A percentile compares a stretch with the other conserved stretches of the same genome.
Evolutionary conservation across 1,139 yeast species (phyloP).

Genomic region (Martiniozyma asiatica): DNA sequence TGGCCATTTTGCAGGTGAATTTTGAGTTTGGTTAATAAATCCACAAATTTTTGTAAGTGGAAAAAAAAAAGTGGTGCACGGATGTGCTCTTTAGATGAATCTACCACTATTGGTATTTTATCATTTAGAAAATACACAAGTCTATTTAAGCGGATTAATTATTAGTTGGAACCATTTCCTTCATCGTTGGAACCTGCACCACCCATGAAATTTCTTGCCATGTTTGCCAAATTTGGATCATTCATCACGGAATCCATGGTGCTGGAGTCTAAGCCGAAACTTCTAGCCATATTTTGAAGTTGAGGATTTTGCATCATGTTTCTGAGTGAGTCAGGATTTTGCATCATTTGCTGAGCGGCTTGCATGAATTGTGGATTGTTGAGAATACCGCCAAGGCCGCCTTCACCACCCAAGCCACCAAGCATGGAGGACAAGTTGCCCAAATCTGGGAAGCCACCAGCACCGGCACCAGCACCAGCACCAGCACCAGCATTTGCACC

Average conservation of each 20-base stretch:
- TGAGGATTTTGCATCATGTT: conserved; percentile 76
- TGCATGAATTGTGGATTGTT: conserved; percentile 85
- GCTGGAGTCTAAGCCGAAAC: conserved; percentile 30
- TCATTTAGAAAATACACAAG: too few species aligned
- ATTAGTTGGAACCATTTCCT: too few species aligned
- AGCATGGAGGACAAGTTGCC: conserved; percentile 55
- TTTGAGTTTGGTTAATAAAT: too few species aligned
- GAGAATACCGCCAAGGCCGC: conserved; percentile 56
- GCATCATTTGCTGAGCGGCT: conserved; percentile 91
- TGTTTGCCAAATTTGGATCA: conserved; percentile 63
- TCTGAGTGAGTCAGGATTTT: conserved; percentile 69
- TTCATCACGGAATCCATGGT: conserved; percentile 55
- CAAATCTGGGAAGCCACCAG: conserved; percentile 48
- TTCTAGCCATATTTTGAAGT: conserved; percentile 64
- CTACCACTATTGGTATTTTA: too few species aligned
- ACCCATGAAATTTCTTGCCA: conserved; percentile 52
- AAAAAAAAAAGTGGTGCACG: too few species aligned
- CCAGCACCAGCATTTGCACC: conserved; percentile 15
- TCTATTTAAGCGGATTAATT: too few species aligned
- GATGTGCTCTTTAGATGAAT: too few species aligned
- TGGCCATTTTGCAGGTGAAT: too few species aligned
- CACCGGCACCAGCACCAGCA: conserved; percentile 29
- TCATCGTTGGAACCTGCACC: conserved; percentile 17
- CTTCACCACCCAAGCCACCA: conserved; percentile 44
- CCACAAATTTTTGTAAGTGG: too few species aligned